These are phyloP conservation scores for Eutrema yunnanense DNA, from an alignment of 345 rosid species.

Conservation along the genomic window DNA sequence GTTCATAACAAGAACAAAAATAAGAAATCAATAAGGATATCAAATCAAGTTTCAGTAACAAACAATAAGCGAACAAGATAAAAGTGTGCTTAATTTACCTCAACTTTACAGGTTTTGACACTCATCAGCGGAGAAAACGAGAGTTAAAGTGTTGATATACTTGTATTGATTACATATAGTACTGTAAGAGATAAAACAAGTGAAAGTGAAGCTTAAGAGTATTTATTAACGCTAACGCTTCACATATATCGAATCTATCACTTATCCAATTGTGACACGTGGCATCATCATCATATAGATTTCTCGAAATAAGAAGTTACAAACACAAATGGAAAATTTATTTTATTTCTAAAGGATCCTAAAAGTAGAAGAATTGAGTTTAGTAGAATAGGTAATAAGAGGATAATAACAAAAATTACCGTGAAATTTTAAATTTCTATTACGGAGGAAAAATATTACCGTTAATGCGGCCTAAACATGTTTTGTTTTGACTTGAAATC, in stretches of 20 bases:
- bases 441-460: too few species aligned
- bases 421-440: too few species aligned
- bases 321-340: background rate
- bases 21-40: background rate
- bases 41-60: background rate
- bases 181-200: constrained; percentile 19
- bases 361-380: background rate
- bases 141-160: background rate
- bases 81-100: background rate
- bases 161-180: constrained; percentile 7
- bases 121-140: constrained; percentile 22
- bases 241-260: background rate
- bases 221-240: constrained; percentile 8
- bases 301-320: background rate
- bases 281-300: background rate
- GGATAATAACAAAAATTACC: background rate
- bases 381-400: background rate
- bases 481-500: too few species aligned
- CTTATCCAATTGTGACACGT: background rate
- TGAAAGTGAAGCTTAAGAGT: constrained; percentile 21
- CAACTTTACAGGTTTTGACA: constrained; percentile 4
- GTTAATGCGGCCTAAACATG: too few species aligned
- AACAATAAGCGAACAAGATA: background rate
- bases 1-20: background rate
- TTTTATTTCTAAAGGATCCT: background rate